phyloP scores from a whole-genome alignment of 257 asterid genomes.

The Solanum boliviense region DNA sequence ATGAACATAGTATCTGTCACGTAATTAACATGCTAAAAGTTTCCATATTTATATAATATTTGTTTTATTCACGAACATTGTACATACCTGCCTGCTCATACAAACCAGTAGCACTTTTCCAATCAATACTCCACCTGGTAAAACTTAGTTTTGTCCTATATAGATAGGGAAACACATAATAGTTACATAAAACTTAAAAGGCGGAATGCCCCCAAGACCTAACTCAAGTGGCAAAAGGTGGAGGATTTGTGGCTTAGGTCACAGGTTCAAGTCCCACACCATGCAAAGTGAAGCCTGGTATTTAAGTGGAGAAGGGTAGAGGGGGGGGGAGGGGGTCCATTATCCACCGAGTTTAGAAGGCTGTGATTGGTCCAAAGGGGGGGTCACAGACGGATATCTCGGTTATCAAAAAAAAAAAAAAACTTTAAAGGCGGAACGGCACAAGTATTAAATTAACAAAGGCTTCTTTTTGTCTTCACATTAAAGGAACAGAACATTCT shows the following conservation, averaged over 20 bases:
- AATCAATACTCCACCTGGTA: slow-evolving; percentile 95
- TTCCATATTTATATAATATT: background rate
- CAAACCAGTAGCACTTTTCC: slow-evolving; percentile 79
- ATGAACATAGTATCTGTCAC: background rate
- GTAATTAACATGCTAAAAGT: background rate
- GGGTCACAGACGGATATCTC: too few species aligned
- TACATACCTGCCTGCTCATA: slow-evolving; percentile 88
- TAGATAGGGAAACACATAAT: background rate
- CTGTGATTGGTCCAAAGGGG: too few species aligned
- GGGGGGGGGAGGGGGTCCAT: too few species aligned
- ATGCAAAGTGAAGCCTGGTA: too few species aligned
- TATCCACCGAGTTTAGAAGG: too few species aligned
- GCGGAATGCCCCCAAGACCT: too few species aligned
- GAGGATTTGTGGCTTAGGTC: too few species aligned
- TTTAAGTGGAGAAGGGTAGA: too few species aligned
- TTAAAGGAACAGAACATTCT: background rate
- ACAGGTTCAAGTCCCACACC: too few species aligned
- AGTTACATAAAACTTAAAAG: background rate
- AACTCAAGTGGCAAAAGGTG: too few species aligned
- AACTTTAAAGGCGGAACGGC: background rate
- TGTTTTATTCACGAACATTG: background rate
- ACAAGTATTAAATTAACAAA: background rate
- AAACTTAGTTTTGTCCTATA: slow-evolving; percentile 78
- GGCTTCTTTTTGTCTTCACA: background rate
- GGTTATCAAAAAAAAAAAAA: too few species aligned